Evolutionary conservation across 768 basidiomycete genomes (phyloP).

Genomic region (Pisolithus orientalis): DNA sequence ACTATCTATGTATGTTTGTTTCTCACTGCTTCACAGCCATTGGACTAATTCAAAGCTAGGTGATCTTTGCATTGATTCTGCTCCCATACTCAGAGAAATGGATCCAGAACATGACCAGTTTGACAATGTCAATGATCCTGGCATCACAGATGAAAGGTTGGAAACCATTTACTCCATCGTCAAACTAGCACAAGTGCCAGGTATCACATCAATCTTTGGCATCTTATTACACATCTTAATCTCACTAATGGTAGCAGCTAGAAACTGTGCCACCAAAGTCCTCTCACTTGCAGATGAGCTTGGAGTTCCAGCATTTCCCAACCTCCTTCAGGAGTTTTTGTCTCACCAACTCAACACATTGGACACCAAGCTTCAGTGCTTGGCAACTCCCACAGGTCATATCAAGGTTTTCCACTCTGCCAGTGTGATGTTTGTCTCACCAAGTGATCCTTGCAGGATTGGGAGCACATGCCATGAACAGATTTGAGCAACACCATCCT

Average conservation of each 20-base stretch:
- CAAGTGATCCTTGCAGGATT: slow-evolving; percentile 1
- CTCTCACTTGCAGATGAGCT: neutral
- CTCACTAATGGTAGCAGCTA: neutral
- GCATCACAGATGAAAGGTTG: neutral
- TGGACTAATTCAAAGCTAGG: slow-evolving; percentile 1
- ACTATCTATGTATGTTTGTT: neutral
- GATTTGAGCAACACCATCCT: slow-evolving; percentile 24
- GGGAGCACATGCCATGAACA: slow-evolving; percentile 22
- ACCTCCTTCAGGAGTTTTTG: neutral
- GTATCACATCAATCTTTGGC: neutral
- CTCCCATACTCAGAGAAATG: neutral
- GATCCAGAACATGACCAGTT: neutral
- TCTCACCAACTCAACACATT: neutral
- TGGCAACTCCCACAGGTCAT: neutral
- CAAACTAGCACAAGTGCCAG: neutral
- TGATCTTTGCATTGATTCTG: neutral
- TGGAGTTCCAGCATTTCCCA: neutral
- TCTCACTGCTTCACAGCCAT: neutral
- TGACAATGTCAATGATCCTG: neutral
- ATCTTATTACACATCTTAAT: neutral
- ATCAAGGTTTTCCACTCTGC: neutral
- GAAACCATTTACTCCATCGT: neutral
- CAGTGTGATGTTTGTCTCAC: neutral
- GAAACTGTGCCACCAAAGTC: neutral
- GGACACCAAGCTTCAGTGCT: neutral